A percentile compares a stretch with the other conserved stretches of the same genome.
phyloP scores from a whole-genome alignment of 768 basidiomycete species.

The Collybia sp. region DNA sequence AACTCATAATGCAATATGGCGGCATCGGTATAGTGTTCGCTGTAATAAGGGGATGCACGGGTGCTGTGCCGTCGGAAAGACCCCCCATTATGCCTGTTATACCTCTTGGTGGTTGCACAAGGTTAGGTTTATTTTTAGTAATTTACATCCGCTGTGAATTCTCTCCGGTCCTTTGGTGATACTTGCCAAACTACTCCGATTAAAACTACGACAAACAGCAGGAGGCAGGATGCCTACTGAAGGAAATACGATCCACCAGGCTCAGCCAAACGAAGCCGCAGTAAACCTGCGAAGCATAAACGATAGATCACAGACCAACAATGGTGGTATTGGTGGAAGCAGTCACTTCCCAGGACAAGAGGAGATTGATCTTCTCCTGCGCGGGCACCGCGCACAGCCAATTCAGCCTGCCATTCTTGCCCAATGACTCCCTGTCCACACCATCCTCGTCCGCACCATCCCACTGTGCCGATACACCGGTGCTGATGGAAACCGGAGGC shows the following conservation, averaged over 20 bases:
- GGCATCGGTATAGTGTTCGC: constrained; percentile 19
- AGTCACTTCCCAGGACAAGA: constrained; percentile 30
- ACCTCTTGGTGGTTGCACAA: constrained; percentile 9
- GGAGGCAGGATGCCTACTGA: not conserved
- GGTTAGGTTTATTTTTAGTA: too few species aligned
- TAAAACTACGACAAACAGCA: too few species aligned
- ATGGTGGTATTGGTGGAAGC: too few species aligned
- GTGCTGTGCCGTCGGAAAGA: constrained; percentile 16
- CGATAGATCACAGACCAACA: too few species aligned
- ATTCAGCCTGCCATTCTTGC: constrained; percentile 25
- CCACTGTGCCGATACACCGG: not conserved
- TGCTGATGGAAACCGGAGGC: not conserved
- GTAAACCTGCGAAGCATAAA: too few species aligned
- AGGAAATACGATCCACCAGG: too few species aligned
- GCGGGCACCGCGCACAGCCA: constrained; percentile 27
- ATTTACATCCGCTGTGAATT: too few species aligned
- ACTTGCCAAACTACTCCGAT: too few species aligned
- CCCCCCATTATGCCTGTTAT: constrained; percentile 22
- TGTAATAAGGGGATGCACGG: constrained; percentile 19
- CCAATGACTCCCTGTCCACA: constrained; percentile 17
- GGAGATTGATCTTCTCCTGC: constrained; percentile 25
- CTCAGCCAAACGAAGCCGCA: too few species aligned
- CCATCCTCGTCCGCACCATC: not conserved
- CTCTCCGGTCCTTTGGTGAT: not conserved
- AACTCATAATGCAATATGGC: constrained; percentile 18